Percentiles rank a stretch among this genome's conserved stretches.
Evolutionary conservation across 1,284 basidiomycete genomes (phyloP).

Genomic region (Taiwanofungus camphoratus): DNA sequence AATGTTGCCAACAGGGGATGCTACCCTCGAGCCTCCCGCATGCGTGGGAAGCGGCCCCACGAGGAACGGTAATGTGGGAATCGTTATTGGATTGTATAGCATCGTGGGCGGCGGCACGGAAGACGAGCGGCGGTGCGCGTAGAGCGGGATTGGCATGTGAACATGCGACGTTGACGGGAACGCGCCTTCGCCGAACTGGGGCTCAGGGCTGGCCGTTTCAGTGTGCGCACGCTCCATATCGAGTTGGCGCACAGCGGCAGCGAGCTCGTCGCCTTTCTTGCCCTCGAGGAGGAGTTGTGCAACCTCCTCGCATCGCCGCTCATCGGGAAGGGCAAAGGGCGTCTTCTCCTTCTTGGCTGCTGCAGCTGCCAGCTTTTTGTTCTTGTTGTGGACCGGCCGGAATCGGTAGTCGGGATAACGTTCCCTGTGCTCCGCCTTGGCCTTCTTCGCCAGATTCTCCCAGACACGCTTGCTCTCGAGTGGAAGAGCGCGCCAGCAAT

Average conservation of each 20-base stretch:
- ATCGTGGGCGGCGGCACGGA: slow-evolving; percentile 57
- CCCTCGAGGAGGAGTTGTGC: slow-evolving; percentile 49
- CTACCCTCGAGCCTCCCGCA: slow-evolving; percentile 33
- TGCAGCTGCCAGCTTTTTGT: slow-evolving; percentile 32
- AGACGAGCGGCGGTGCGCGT: slow-evolving; percentile 50
- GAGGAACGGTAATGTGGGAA: slow-evolving; percentile 37
- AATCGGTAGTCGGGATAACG: slow-evolving; percentile 68
- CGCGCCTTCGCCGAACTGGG: slow-evolving; percentile 11
- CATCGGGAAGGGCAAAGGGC: slow-evolving; percentile 30
- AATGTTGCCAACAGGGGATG: slow-evolving; percentile 40
- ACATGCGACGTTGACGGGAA: slow-evolving; percentile 2
- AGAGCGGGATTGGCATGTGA: slow-evolving; percentile 18
- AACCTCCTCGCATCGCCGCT: slow-evolving; percentile 34
- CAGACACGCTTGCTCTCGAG: slow-evolving; percentile 62
- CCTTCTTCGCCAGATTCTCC: slow-evolving; percentile 59
- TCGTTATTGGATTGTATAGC: slow-evolving; percentile 31
- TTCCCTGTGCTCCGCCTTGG: slow-evolving; percentile 59
- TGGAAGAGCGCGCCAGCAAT: slow-evolving; percentile 62
- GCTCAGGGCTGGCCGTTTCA: slow-evolving; percentile 17
- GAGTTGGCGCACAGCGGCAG: slow-evolving; percentile 52
- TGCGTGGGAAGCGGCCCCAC: slow-evolving; percentile 11
- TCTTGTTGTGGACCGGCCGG: slow-evolving; percentile 61
- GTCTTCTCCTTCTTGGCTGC: slow-evolving; percentile 18
- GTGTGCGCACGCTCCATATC: slow-evolving; percentile 33
- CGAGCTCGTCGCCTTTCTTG: slow-evolving; percentile 49